These are phyloP conservation scores for Wickerhamomyces sp. DNA, from an alignment of 1,139 yeast species.

Conservation along the genomic window DNA sequence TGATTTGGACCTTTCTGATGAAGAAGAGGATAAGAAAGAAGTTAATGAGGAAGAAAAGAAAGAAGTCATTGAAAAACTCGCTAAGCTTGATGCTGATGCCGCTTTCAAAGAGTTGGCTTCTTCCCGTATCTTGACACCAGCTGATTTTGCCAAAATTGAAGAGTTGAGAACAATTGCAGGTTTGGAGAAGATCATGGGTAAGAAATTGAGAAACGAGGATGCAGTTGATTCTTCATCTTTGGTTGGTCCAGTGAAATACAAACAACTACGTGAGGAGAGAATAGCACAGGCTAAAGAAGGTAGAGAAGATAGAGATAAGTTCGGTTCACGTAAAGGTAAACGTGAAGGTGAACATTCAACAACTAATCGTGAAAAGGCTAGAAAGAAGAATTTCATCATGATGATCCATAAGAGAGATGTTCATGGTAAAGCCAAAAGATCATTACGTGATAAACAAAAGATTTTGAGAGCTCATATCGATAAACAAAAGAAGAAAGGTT, in stretches of 20 bases:
- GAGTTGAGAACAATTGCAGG: constrained; percentile 84
- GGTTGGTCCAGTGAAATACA: constrained; percentile 81
- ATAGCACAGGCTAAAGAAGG: constrained; percentile 86
- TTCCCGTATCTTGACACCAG: constrained; percentile 84
- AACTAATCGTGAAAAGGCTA: constrained; percentile 90
- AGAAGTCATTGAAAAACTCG: constrained; percentile 16
- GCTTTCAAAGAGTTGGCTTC: constrained; percentile 65
- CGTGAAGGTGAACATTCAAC: constrained; percentile 80
- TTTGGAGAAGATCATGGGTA: constrained; percentile 56
- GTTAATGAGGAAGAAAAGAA: constrained; percentile 22
- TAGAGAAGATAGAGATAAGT: constrained; percentile 85
- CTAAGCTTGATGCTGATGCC: constrained; percentile 27
- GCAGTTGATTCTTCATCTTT: constrained; percentile 73
- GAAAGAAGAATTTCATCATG: constrained; percentile 99
- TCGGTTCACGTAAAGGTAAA: constrained; percentile 82
- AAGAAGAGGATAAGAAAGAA: constrained; percentile 25
- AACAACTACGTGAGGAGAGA: constrained; percentile 85
- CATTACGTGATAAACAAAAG: constrained; percentile 86
- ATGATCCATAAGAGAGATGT: constrained; percentile 93
- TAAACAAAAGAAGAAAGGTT: constrained; percentile 85
- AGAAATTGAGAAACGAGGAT: constrained; percentile 57
- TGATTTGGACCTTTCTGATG: constrained; percentile 37
- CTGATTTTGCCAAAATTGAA: constrained; percentile 92
- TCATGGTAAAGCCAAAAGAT: constrained; percentile 87
- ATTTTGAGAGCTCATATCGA: constrained; percentile 79